Evolutionary conservation across 2,329 filamentous ascomycete genomes (phyloP), one percentile per base, ranked within the genome.

Genomic region (Coniochaeta ligniaria): DNA sequence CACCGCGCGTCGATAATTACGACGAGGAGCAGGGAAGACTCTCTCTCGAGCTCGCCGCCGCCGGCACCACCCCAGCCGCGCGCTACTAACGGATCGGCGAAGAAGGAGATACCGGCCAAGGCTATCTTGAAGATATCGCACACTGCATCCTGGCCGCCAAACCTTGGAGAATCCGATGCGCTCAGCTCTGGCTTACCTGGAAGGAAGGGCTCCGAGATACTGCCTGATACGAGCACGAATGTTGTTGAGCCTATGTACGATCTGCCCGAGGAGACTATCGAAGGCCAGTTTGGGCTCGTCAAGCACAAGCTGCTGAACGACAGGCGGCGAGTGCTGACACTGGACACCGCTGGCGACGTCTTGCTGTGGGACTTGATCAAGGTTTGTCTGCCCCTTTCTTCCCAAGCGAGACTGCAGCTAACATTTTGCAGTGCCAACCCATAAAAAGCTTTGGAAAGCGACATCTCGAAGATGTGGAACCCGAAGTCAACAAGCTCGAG

Each of bases 271-370:
- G 91, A 94, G 71, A 92, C 90, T 0, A 95, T 99, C 56, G 92
- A 97, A 74, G 95, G 95, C 1, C 93, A 97, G 69, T 94, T 96
- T 75, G 95, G 95, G 11, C 77, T 99, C 59, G 92, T 98, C 63
- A 99, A 98, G 74, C 91, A 97, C 73, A 88, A 89, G 68, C 82
- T 98, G 66, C 80, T 99, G 63, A 98, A 96, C 73, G 94, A 99
- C 72, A 84, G 94, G 66, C 89, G 91, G 70, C 85, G 92, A 62
- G 93, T 96, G 4, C 78, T 99, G 65, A 99, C 95, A 0, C 78
- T 96, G 59, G 95, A 99, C 73, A 97, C 95, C 2, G 93, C 94
- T 1, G 95, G 95, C 17, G 95, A 99, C 70, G 93, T 98, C 2
- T 79, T 97, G 55, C 77, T 99, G 65, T 99, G 95, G 95, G 95